A percentile compares a stretch with the other conserved stretches of the same genome.
Conservation (phyloP, 1,284 basidiomycete species). For the Puccinia novopanici region DNA sequence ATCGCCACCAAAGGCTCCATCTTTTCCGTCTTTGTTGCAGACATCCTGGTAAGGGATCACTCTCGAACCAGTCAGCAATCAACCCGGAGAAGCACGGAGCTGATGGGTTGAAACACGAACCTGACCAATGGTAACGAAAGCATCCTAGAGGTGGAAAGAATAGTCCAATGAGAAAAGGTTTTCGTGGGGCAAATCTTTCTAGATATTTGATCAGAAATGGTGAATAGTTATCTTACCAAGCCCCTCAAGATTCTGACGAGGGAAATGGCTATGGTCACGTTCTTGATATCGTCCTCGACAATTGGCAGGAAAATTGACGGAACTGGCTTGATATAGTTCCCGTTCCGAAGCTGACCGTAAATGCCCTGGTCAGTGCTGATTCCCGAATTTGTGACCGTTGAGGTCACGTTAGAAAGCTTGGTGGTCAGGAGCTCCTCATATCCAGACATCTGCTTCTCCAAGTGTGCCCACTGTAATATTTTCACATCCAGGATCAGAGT, state of each 20-base stretch:
- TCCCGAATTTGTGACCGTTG: constrained; percentile 15
- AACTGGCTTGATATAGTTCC: constrained; percentile 39
- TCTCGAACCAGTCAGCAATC: neutral
- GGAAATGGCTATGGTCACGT: constrained; percentile 42
- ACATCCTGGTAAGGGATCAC: constrained; percentile 35
- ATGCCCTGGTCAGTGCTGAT: constrained; percentile 51
- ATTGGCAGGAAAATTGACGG: constrained; percentile 39
- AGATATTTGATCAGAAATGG: neutral
- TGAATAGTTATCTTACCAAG: constrained; percentile 18
- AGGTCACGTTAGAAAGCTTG: constrained; percentile 31
- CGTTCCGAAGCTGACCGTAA: constrained; percentile 48
- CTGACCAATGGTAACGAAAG: constrained; percentile 48
- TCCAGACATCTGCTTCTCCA: constrained; percentile 41
- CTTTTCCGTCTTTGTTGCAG: constrained; percentile 39
- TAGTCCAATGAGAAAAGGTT: neutral
- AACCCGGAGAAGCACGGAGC: neutral
- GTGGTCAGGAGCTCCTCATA: constrained; percentile 47
- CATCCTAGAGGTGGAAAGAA: constrained; percentile 24
- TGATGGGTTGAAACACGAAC: constrained; percentile 20
- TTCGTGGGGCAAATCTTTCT: neutral
- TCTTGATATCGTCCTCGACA: constrained; percentile 49
- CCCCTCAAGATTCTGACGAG: constrained; percentile 40
- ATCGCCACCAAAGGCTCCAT: constrained; percentile 44
- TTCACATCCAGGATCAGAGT: neutral
- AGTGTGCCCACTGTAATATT: constrained; percentile 45